A percentile compares a stretch with the other conserved stretches of the same genome.
Evolutionary conservation across 495 filamentous ascomycete species (phyloP).

Genomic region (Talaromyces proteolyticus): DNA sequence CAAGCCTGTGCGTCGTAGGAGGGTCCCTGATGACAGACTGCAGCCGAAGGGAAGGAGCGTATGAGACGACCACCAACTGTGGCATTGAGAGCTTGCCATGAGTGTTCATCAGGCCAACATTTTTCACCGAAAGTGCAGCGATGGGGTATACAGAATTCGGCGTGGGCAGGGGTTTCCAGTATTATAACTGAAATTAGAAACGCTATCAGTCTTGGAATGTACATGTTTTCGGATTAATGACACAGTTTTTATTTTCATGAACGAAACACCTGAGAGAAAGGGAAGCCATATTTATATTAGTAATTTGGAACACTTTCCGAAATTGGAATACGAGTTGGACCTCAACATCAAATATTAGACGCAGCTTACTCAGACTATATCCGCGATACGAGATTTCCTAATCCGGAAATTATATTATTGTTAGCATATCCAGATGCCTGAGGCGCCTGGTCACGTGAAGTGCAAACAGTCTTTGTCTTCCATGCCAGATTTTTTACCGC

Average conservation of each 20-base stretch:
- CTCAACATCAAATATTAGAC: not conserved
- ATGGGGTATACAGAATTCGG: not conserved
- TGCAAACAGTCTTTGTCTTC: too few relatives aligned
- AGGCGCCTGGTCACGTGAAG: too few relatives aligned
- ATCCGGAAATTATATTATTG: not conserved
- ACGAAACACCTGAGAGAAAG: not conserved
- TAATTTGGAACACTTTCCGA: not conserved
- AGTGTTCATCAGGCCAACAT: slow-evolving; percentile 8
- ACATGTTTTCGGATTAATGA: not conserved
- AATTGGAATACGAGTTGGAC: not conserved
- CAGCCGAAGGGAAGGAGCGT: slow-evolving; percentile 7
- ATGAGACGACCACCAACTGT: slow-evolving; percentile 11
- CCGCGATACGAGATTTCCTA: not conserved
- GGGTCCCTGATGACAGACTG: slow-evolving; percentile 6
- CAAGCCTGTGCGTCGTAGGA: not conserved
- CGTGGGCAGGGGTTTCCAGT: not conserved
- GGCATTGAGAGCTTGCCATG: slow-evolving; percentile 12
- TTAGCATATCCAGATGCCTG: too few relatives aligned
- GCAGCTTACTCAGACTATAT: not conserved
- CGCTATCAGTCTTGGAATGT: not conserved
- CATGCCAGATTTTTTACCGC: too few relatives aligned
- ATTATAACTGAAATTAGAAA: not conserved
- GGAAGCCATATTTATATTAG: not conserved
- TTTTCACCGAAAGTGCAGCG: not conserved
- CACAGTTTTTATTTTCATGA: not conserved